phyloP scores from a whole-genome alignment of 1,139 yeast genomes.

The Debaryomyces fabryi region DNA sequence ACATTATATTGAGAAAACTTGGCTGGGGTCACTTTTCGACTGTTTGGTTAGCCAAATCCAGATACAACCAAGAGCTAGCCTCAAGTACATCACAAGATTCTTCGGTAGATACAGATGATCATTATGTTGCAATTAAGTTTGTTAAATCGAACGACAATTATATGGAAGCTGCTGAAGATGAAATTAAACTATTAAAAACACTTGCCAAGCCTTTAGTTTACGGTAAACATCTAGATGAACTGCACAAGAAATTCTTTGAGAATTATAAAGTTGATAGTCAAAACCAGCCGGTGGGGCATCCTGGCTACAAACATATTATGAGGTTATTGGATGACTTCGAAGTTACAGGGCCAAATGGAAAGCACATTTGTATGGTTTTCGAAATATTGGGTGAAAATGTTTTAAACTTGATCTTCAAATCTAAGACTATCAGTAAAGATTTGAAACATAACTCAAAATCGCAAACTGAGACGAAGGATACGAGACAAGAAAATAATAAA shows the following conservation, averaged over 20 bases:
- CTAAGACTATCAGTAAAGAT: conserved; percentile 20
- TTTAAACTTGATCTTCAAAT: conserved; percentile 40
- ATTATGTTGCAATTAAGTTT: conserved; percentile 47
- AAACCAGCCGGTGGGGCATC: conserved; percentile 23
- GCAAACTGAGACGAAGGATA: not conserved
- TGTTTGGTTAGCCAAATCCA: conserved; percentile 73
- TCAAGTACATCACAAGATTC: not conserved
- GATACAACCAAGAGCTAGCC: conserved; percentile 24
- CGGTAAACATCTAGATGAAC: conserved; percentile 31
- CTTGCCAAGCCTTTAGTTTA: conserved; percentile 21
- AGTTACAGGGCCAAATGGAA: conserved; percentile 45
- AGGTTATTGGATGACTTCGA: conserved; percentile 44
- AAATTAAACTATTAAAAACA: conserved; percentile 34
- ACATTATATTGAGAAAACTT: conserved; percentile 40
- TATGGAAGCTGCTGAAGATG: conserved; percentile 48
- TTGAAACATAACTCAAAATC: not conserved
- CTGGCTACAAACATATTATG: conserved; percentile 45
- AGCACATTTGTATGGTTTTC: conserved; percentile 48
- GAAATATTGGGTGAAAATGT: conserved; percentile 48
- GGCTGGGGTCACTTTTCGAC: conserved; percentile 95
- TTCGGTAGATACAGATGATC: conserved; percentile 16
- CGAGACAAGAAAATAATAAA: conserved; percentile 15
- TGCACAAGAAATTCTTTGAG: conserved; percentile 17
- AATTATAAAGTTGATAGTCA: conserved; percentile 8
- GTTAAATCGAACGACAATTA: conserved; percentile 43